Evolutionary conservation across 2,329 filamentous ascomycete species (phyloP).

Genomic region (Beauveria australis): DNA sequence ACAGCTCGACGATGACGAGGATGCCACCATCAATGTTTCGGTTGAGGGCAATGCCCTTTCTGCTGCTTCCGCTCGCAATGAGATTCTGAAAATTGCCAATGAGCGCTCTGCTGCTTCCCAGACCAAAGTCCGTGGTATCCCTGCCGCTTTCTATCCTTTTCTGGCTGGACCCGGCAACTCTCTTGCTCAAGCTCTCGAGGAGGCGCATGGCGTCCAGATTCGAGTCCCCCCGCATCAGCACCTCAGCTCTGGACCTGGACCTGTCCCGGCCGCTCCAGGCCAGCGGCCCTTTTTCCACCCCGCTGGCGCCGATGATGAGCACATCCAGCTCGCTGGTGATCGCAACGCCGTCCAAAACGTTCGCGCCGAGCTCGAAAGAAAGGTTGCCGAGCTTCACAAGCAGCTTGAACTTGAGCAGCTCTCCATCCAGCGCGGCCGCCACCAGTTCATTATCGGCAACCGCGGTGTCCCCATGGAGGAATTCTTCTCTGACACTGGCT

Average conservation of each 20-base stretch:
- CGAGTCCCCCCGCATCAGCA: constrained; percentile 75
- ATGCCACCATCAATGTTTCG: constrained; percentile 73
- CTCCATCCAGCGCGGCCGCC: constrained; percentile 74
- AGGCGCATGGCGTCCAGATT: constrained; percentile 70
- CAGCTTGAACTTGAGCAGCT: constrained; percentile 72
- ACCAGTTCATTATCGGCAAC: constrained; percentile 91
- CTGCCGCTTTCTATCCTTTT: constrained; percentile 92
- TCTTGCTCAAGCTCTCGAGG: constrained; percentile 60
- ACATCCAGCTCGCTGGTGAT: constrained; percentile 82
- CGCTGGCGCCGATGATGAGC: constrained; percentile 57
- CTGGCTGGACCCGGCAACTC: constrained; percentile 73
- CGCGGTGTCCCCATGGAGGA: constrained; percentile 71
- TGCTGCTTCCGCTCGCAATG: constrained; percentile 71
- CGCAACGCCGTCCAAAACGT: constrained; percentile 72
- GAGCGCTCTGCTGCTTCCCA: constrained; percentile 78
- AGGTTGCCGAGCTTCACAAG: constrained; percentile 65
- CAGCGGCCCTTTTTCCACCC: constrained; percentile 63
- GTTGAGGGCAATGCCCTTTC: constrained; percentile 90
- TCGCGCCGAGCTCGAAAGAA: constrained; percentile 71
- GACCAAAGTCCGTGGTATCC: constrained; percentile 73
- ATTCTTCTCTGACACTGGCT: constrained; percentile 86
- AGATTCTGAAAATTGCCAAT: constrained; percentile 79
- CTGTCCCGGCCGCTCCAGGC: constrained; percentile 51
- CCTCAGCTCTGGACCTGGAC: constrained; percentile 62
- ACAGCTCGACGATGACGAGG: constrained; percentile 54